Base-by-base conservation (phyloP, 1,139 yeast genomes). In the Tardiomyces depauwii region DNA sequence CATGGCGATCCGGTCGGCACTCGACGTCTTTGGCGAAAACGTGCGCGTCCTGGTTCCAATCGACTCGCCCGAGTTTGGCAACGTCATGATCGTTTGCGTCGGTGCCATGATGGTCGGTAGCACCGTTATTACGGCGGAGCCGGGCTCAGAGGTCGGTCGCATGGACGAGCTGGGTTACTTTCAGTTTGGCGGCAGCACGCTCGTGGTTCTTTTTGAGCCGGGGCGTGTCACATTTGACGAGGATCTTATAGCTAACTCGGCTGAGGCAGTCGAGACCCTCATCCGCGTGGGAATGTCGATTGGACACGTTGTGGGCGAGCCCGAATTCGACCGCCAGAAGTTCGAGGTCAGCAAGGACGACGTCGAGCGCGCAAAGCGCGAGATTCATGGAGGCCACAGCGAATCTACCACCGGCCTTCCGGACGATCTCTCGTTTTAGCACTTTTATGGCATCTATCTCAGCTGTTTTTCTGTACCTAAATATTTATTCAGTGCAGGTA, bases 21-120 rank as follows among this genome's bases (percentile, higher is more conserved):
- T 91, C 46, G 97, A 91, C 63, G 97, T 91, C 1, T 91, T 79
- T 66, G 96, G 97, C 4, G 96, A 89, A 57, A 91, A 91, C 58
- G 80, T 86, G 1, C 70, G 97, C 33, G 80, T 81, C 2, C 66
- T 88, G 2, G 71, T 89, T 1, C 88, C 95, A 0, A 79, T 91
- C 25, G 78, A 83, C 36, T 77, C 95, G 1, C 71, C 73, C 41
- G 68, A 74, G 23, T 88, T 85, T 63, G 97, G 96, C 0, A 72
- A 76, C 0, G 84, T 91, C 16, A 70, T 85, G 53, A 73, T 86
- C 66, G 77, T 87, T 23, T 80, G 94, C 7, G 87, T 91, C 9
- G 98, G 98, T 23, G 98, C 98, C 1, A 91, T 91, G 97, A 88
- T 91, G 96, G 98, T 91, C 2, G 97, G 97, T 0, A 83, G 95